Percentiles rank a stretch among this genome's conserved stretches.
Conservation (phyloP, 257 asterid species). For the Solanum pinnatisectum region DNA sequence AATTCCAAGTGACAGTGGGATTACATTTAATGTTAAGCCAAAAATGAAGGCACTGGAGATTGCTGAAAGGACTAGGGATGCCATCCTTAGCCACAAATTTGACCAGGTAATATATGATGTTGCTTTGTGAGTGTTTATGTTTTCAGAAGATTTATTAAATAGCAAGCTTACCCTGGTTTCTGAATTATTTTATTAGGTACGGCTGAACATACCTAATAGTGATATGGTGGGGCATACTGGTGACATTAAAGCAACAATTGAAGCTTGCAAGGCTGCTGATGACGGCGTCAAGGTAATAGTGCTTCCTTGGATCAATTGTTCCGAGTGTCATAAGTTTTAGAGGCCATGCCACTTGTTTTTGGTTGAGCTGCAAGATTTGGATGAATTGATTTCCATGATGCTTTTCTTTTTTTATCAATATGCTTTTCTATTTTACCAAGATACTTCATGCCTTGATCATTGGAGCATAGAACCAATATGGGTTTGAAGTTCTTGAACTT, state of each 20-base stretch:
- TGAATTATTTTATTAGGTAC: slow-evolving; percentile 33
- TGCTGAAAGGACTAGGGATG: slow-evolving; percentile 91
- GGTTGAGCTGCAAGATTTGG: neutral
- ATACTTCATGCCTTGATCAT: neutral
- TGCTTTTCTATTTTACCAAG: neutral
- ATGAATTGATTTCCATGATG: neutral
- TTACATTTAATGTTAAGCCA: slow-evolving; percentile 82
- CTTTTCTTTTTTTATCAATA: neutral
- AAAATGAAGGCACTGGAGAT: slow-evolving; percentile 97
- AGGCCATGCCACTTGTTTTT: neutral
- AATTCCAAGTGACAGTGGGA: slow-evolving; percentile 85
- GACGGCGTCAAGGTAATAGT: slow-evolving; percentile 81
- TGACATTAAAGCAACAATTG: slow-evolving; percentile 82
- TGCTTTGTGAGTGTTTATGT: neutral
- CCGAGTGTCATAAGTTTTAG: neutral
- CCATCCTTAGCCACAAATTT: slow-evolving; percentile 72
- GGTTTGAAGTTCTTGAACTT: neutral
- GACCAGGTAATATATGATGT: slow-evolving; percentile 56
- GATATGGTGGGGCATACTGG: slow-evolving; percentile 99
- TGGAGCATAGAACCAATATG: neutral
- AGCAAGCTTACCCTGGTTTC: neutral
- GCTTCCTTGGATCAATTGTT: neutral
- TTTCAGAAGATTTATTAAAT: neutral
- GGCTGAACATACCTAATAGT: slow-evolving; percentile 80
- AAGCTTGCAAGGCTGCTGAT: slow-evolving; percentile 94